Percentiles rank a stretch among this genome's conserved stretches.
Evolutionary conservation across 1,139 yeast genomes (phyloP).

Genomic region (Nakaseomyces bracarensis): DNA sequence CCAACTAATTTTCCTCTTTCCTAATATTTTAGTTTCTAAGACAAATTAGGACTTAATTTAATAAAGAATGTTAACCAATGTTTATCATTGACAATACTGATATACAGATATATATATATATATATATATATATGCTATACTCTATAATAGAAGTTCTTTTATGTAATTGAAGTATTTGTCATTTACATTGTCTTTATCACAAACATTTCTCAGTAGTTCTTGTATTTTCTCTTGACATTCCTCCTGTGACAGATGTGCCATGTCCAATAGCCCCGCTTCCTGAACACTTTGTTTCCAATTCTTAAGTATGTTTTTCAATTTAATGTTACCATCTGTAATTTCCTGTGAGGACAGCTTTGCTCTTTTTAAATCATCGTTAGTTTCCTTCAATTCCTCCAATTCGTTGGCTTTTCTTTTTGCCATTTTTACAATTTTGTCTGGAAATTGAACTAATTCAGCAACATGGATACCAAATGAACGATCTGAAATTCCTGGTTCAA

Average conservation of each 20-base stretch:
- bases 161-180: conserved; percentile 21
- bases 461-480: conserved; percentile 97
- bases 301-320: conserved; percentile 48
- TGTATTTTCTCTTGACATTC: conserved; percentile 20
- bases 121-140: too few species aligned
- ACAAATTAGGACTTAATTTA: too few species aligned
- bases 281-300: conserved; percentile 53
- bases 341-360: conserved; percentile 49
- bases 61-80: too few species aligned
- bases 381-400: conserved; percentile 58
- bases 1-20: neutral
- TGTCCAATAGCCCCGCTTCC: conserved; percentile 28
- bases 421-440: conserved; percentile 80
- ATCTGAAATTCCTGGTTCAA: conserved; percentile 85
- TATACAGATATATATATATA: too few species aligned
- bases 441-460: conserved; percentile 91
- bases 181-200: conserved; percentile 11
- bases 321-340: conserved; percentile 46
- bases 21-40: too few species aligned
- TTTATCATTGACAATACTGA: neutral
- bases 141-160: conserved; percentile 5
- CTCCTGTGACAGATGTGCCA: conserved; percentile 20
- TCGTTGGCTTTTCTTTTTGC: conserved; percentile 91
- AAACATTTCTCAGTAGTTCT: conserved; percentile 17
- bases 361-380: conserved; percentile 36